Base-by-base conservation (phyloP, 139 green algal genomes). In the Micractinium sp. region DNA sequence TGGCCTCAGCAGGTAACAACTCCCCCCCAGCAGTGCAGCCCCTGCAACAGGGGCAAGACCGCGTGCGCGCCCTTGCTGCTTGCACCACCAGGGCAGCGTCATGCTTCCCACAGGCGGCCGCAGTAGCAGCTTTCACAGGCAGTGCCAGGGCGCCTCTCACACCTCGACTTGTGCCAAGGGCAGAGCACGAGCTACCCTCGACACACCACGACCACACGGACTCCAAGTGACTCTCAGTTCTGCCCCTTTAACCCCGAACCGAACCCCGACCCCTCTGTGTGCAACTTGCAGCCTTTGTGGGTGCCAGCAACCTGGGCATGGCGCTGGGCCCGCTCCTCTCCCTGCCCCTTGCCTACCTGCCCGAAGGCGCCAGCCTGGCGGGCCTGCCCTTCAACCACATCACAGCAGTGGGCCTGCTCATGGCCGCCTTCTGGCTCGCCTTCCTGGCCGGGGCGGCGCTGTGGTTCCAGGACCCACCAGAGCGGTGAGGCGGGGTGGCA, bases 261-360 rank as follows among this genome's bases (percentile, higher is more conserved):
- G n/a, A n/a, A n/a, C 47, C 47, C 47, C 47, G 7, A 56, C 47
- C 47, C 47, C 5, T 56, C 47, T 56, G 7, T 56, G 7, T 56
- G 47, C 47, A 56, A 56, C 47, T 56, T 56, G 85, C 91, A 86
- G 89, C 86, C 36, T 95, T 95, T 89, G 93, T 95, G 41, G 92
- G 74, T 3, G 82, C 88, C 20, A 94, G 89, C 81, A 91, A 91
- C 13, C 66, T 93, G 41, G 93, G 92, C 82, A 94, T 94, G 92
- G 92, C 93, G 22, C 86, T 93, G 31, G 93, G 93, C 31, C 93
- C 93, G 22, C 87, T 95, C 67, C 90, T 95, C 18, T 86, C 93
- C 2, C 81, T 93, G 66, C 91, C 92, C 9, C 90, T 95, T 60
- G 81, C 87, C 22, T 63, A 39, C 39, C 80, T 95, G 76, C 91